These are phyloP conservation scores for Leccinum colubrinum DNA, from an alignment of 1,284 basidiomycete genomes.

Conservation along the genomic window DNA sequence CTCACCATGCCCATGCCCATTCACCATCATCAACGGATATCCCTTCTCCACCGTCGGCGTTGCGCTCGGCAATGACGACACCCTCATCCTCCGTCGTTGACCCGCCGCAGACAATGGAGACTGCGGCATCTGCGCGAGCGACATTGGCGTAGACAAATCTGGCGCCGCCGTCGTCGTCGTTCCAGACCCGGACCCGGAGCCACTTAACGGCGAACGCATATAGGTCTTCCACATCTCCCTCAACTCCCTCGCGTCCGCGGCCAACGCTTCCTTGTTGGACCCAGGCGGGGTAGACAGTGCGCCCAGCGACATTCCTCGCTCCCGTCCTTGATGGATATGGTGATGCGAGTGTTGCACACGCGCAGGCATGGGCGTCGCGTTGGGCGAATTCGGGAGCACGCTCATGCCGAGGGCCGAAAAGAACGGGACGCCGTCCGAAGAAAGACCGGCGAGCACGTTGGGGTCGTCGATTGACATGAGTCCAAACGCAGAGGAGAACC, in stretches of 20 bases:
- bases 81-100: constrained; percentile 46
- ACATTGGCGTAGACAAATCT: constrained; percentile 5
- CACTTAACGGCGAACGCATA: constrained; percentile 64
- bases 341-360: constrained; percentile 16
- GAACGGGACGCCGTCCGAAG: constrained; percentile 57
- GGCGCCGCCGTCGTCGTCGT: constrained; percentile 4
- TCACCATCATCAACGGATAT: constrained; percentile 11
- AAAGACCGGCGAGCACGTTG: constrained; percentile 57
- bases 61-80: constrained; percentile 65
- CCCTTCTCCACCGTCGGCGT: constrained; percentile 48
- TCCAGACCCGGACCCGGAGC: constrained; percentile 8
- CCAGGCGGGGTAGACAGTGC: constrained; percentile 23
- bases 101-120: constrained; percentile 19
- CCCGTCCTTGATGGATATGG: constrained; percentile 19
- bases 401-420: constrained; percentile 43
- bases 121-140: constrained; percentile 23
- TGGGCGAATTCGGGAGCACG: constrained; percentile 36
- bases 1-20: constrained; percentile 18
- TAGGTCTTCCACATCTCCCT: constrained; percentile 75
- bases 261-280: constrained; percentile 34
- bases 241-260: constrained; percentile 52
- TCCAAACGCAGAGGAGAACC: constrained; percentile 66
- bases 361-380: constrained; percentile 47
- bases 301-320: constrained; percentile 25
- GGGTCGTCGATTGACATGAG: constrained; percentile 71